A percentile compares a stretch with the other conserved stretches of the same genome.
Evolutionary conservation across 495 filamentous ascomycete species (phyloP).

Genomic region (Penicillium macrosclerotiorum): DNA sequence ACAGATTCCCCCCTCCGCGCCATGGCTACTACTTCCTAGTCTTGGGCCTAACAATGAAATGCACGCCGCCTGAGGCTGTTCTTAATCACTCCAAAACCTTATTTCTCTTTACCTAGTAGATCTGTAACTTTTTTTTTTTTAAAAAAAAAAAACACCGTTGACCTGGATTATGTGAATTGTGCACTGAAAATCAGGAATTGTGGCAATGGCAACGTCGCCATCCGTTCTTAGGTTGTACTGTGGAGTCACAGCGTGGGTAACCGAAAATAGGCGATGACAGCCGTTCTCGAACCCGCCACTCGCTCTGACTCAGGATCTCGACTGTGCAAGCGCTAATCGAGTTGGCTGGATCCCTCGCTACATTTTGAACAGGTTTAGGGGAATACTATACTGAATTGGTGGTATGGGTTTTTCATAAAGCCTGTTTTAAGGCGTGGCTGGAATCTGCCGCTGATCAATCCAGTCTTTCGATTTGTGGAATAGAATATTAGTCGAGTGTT

Average conservation of each 20-base stretch:
- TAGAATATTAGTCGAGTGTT: too few relatives aligned
- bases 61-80: slow-evolving; percentile 6
- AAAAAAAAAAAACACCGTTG: too few relatives aligned
- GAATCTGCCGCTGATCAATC: not conserved
- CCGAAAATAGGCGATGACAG: slow-evolving; percentile 9
- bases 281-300: not conserved
- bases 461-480: too few relatives aligned
- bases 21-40: slow-evolving; percentile 31
- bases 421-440: not conserved
- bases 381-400: too few relatives aligned
- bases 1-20: slow-evolving; percentile 27
- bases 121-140: not conserved
- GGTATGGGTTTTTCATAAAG: not conserved
- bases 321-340: too few relatives aligned
- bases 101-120: not conserved
- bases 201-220: slow-evolving; percentile 15
- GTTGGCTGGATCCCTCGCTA: too few relatives aligned
- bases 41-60: slow-evolving; percentile 19
- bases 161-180: too few relatives aligned
- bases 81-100: slow-evolving; percentile 5
- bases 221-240: too few relatives aligned
- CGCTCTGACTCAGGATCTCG: not conserved
- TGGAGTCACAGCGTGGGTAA: not conserved
- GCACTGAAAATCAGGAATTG: too few relatives aligned
- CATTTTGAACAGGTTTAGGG: too few relatives aligned